Evolutionary conservation across 2,329 filamentous ascomycete genomes (phyloP), one percentile per base, ranked within the genome.

Genomic region (Arthroderma sp.): DNA sequence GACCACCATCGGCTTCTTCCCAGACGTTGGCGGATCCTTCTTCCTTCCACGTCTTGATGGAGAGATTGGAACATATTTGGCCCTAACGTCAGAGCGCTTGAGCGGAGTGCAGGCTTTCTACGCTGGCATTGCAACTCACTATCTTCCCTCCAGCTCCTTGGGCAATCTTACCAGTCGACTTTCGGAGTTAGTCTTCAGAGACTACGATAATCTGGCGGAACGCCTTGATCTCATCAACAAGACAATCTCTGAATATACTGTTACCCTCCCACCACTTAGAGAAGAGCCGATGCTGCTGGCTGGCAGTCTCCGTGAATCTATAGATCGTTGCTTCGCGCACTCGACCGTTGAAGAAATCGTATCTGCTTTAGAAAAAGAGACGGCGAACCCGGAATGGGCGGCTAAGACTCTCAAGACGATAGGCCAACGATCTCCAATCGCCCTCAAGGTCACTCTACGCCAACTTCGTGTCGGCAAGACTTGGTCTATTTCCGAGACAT

Each of bases 1-100:
- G 76, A 98, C 93, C 2, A 95, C 84, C 7, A 98, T 98, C 68
- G 93, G 93, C 39, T 96, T 97, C 79, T 98, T 98, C 79, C 93
- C 94, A 5, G 94, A 98, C 67, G 93, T 98, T 53, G 93, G 93
- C 60, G 94, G 86, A 33, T 94, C 88, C 9, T 98, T 97, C 77
- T 97, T 97, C 79, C 78, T 98, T 56, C 88, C 93, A 15, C 81
- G 90, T 61, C 84, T 98, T 78, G 84, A 94, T 66, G 93, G 93
- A 54, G 77, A 84, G 59, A 74, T 95, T 57, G 93, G 93, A 58
- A 95, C 88, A 19, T 98, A 97, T 73, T 83, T 98, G 44, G 93
- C 90, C 19, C 78, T 98, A 62, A 98, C 93, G 6, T 93, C 90
- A 68, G 86, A 91, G 68, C 81, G 83, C 61, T 76, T 98, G 61